Evolutionary conservation across 371 early-diverging fungal genomes (phyloP), one percentile per base, ranked within the genome.

Genomic region (Mortierella sp.): DNA sequence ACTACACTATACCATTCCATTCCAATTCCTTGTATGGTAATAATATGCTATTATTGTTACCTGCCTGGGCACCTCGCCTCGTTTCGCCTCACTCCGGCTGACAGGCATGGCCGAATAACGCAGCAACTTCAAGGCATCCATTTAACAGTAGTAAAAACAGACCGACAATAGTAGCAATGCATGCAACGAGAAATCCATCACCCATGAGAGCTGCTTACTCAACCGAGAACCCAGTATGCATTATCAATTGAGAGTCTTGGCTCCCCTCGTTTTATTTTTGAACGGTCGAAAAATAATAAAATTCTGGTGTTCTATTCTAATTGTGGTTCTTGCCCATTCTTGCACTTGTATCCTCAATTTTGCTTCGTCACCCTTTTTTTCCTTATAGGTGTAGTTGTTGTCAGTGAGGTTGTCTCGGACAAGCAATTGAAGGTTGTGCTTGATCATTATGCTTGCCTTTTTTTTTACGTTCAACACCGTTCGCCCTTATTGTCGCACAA

Each of bases 281-380:
- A 60, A 26, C 16, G 26, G 26, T 60, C 13, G 60, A 60, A 26
- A 63, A 21, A 21, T 57, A 57, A 57, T 3, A 26, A 6, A 65
- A 34, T 21, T 65, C 65, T 21, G 65, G 65, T 65, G 65, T 65
- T 31, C 65, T 65, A 16, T 34, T 65, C 2, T 1, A 21, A 38
- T 3, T 65, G 38, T 21, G 6, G 65, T 65, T 16, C 34, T 14
- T 60, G 4, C 60, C 13, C 28, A 60, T 60, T 21, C 7, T 38
- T 10, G 48, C 48, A 48, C 1, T 0, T 1, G 48, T 8, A 48
- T 8, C 48, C 48, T 0, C 42, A 38, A 38, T 38, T 38, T 34
- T 38, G 38, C 65, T 38, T 65, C 21, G 65, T 65, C 65, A 65
- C 65, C 65, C 65, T 65, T 65, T 65, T 63, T 63, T 65, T 65